Percentiles rank a stretch among this genome's conserved stretches.
Conservation (phyloP, 208 protist species). For the Zelonia costaricensis region DNA sequence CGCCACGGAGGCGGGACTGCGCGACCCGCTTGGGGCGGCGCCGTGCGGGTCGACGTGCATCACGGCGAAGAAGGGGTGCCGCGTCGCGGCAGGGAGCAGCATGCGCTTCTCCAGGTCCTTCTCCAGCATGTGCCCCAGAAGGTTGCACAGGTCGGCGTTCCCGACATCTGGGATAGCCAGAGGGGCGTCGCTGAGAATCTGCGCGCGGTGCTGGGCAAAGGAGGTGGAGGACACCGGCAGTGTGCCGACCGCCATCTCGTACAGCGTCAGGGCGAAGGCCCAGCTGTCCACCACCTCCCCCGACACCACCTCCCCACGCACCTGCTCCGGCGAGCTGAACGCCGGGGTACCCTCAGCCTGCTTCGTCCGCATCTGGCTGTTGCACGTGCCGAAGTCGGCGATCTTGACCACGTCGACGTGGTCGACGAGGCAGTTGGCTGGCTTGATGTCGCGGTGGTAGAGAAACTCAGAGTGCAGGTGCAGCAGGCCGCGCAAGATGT, state of each 20-base stretch:
- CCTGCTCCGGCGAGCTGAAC: constrained; percentile 81
- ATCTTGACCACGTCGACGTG: constrained; percentile 71
- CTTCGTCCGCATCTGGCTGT: constrained; percentile 45
- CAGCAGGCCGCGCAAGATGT: constrained; percentile 69
- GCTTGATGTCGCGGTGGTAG: constrained; percentile 86
- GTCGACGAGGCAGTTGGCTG: constrained; percentile 82
- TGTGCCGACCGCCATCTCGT: constrained; percentile 64
- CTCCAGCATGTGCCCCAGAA: constrained; percentile 68
- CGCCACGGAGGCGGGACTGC: neutral
- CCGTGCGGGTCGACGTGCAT: constrained; percentile 11
- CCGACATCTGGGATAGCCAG: constrained; percentile 16
- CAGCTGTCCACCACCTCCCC: constrained; percentile 89
- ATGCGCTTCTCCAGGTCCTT: constrained; percentile 68
- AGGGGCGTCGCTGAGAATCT: constrained; percentile 15
- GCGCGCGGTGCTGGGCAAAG: constrained; percentile 15
- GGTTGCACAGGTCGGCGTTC: constrained; percentile 48
- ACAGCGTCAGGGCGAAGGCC: constrained; percentile 91
- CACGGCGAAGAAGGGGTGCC: constrained; percentile 60
- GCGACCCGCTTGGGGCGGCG: neutral
- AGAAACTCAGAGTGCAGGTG: constrained; percentile 79
- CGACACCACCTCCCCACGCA: constrained; percentile 42
- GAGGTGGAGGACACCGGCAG: constrained; percentile 49
- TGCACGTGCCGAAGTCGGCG: constrained; percentile 88
- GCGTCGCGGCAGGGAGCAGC: constrained; percentile 42
- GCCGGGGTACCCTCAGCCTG: constrained; percentile 72